A percentile compares a stretch with the other conserved stretches of the same genome.
Conservation (phyloP, 495 filamentous ascomycete genomes). For the Glutinoglossum americanum region DNA sequence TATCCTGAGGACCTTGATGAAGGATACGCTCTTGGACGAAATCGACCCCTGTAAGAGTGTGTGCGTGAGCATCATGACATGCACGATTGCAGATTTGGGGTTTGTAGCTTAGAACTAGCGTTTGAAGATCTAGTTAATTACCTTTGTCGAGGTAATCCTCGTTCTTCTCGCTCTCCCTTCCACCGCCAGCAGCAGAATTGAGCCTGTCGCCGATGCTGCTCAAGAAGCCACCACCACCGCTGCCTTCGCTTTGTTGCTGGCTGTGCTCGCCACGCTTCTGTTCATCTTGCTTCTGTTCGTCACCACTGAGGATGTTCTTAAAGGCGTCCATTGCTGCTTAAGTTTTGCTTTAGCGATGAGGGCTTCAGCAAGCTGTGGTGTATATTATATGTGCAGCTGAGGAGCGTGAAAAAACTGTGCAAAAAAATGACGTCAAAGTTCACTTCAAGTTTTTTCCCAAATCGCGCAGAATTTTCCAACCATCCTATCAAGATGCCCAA, state of each 20-base stretch:
- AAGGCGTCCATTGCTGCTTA: conserved; percentile 9
- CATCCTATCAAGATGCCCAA: not conserved
- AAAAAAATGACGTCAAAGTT: not conserved
- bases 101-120: too few species aligned
- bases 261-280: conserved; percentile 8
- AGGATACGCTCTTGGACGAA: conserved; percentile 42
- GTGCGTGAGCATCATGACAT: too few species aligned
- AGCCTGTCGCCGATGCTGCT: conserved; percentile 23
- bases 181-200: conserved; percentile 6
- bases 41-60: conserved; percentile 33
- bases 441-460: not conserved
- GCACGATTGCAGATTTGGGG: too few species aligned
- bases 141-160: conserved; percentile 37
- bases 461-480: not conserved
- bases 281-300: conserved; percentile 2
- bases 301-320: conserved; percentile 9
- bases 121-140: too few species aligned
- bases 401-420: not conserved
- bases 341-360: not conserved
- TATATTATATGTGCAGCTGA: too few species aligned
- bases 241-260: conserved; percentile 1
- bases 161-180: conserved; percentile 4
- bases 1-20: conserved; percentile 41
- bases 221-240: conserved; percentile 24
- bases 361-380: not conserved